Conservation (phyloP, 805 yeast species). For the Kodamaea sagamina region DNA sequence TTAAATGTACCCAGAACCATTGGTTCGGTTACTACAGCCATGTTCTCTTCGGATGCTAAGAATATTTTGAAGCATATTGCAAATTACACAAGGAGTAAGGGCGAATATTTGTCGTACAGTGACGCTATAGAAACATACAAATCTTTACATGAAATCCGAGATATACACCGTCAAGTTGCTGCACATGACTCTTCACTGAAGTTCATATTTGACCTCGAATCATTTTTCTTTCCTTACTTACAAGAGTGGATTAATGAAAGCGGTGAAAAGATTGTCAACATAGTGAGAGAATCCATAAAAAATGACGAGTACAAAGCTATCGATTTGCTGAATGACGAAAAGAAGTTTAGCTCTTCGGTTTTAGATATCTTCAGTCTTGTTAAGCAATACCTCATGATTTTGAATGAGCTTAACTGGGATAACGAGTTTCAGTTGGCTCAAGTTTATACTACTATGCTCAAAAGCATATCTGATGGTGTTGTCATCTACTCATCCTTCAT, state of each 20-base stretch:
- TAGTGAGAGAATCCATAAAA: slow-evolving; percentile 56
- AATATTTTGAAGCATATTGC: slow-evolving; percentile 53
- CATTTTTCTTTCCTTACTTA: slow-evolving; percentile 46
- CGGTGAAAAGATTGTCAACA: slow-evolving; percentile 44
- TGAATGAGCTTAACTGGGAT: slow-evolving; percentile 65
- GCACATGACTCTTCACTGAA: slow-evolving; percentile 4
- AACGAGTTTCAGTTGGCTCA: slow-evolving; percentile 63
- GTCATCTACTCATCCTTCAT: slow-evolving; percentile 49
- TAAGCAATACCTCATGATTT: slow-evolving; percentile 55
- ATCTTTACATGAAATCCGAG: slow-evolving; percentile 52
- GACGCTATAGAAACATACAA: slow-evolving; percentile 62
- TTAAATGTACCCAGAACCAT: slow-evolving; percentile 53
- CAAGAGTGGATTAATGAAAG: slow-evolving; percentile 47
- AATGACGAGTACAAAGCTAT: slow-evolving; percentile 60
- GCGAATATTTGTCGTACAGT: slow-evolving; percentile 44
- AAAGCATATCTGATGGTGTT: slow-evolving; percentile 62
- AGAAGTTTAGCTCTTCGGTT: slow-evolving; percentile 60
- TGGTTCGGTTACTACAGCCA: slow-evolving; percentile 50
- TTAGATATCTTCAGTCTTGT: slow-evolving; percentile 66
- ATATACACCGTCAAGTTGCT: slow-evolving; percentile 50
- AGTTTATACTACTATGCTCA: slow-evolving; percentile 60
- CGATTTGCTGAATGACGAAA: slow-evolving; percentile 41
- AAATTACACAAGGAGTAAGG: slow-evolving; percentile 36
- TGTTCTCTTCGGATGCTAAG: slow-evolving; percentile 55
- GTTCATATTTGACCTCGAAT: slow-evolving; percentile 59